These are phyloP conservation scores for Cerrena zonata DNA, from an alignment of 1,284 basidiomycete species.

Conservation along the genomic window DNA sequence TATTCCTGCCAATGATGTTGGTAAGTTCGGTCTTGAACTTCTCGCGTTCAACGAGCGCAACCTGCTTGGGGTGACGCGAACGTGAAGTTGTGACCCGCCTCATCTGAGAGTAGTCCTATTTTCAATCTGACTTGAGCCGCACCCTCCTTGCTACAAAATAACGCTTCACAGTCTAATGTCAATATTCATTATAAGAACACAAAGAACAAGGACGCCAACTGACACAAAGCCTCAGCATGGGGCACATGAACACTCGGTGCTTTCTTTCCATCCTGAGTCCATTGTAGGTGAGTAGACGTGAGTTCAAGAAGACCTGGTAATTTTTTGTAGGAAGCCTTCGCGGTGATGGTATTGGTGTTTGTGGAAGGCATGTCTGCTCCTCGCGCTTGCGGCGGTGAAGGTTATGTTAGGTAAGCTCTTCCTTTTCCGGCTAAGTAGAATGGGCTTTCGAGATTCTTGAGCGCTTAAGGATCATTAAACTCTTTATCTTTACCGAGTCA, in stretches of 20 bases:
- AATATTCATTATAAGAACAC: conserved; percentile 10
- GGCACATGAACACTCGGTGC: conserved; percentile 56
- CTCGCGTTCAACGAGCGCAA: conserved; percentile 65
- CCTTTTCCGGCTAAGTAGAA: neutral
- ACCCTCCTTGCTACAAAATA: conserved; percentile 79
- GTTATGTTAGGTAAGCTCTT: conserved; percentile 27
- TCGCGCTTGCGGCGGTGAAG: conserved; percentile 7
- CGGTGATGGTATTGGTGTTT: conserved; percentile 39
- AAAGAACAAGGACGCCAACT: conserved; percentile 28
- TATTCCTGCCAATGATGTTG: conserved; percentile 66
- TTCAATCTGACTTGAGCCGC: conserved; percentile 72
- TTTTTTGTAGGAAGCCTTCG: conserved; percentile 79
- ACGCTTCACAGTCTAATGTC: conserved; percentile 36
- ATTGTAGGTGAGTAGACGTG: conserved; percentile 60
- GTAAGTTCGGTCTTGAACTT: conserved; percentile 74
- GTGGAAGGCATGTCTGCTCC: conserved; percentile 41
- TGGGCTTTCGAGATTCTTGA: neutral
- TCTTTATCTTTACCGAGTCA: neutral
- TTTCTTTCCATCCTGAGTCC: conserved; percentile 65
- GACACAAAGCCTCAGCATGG: conserved; percentile 56
- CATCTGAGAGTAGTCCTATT: conserved; percentile 58
- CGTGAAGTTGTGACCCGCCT: conserved; percentile 72
- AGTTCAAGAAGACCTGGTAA: conserved; percentile 64
- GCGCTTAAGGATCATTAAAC: neutral
- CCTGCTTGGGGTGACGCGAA: conserved; percentile 62